Evolutionary conservation across 1,284 basidiomycete genomes (phyloP), one percentile per base, ranked within the genome.

Genomic region (Fistulina hepatica): DNA sequence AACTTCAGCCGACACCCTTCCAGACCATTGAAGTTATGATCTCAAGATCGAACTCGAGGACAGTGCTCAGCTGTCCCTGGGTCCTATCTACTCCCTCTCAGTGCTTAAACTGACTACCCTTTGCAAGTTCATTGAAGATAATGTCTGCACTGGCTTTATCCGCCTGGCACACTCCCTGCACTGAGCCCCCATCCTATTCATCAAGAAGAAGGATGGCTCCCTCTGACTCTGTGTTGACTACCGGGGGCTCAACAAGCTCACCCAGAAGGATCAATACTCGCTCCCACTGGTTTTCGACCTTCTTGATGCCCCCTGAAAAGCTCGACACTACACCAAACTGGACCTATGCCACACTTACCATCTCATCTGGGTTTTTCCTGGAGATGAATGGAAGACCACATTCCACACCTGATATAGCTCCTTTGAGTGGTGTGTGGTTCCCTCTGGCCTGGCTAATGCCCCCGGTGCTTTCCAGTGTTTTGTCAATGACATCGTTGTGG

Each of bases 171-270:
- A n/a, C n/a, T n/a, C n/a, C n/a, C n/a, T n/a, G n/a, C n/a, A n/a
- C n/a, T n/a, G n/a, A n/a, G n/a, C n/a, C n/a, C n/a, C n/a, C n/a
- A n/a, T n/a, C n/a, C n/a, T n/a, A n/a, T n/a, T n/a, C n/a, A n/a
- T n/a, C n/a, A n/a, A n/a, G n/a, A n/a, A n/a, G n/a, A n/a, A n/a
- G n/a, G 54, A 58, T 40, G 55, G 55, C 17, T 34, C 41, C 0
- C 42, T 59, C 0, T 46, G 56, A 1, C 46, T 60, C 0, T 58
- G 56, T 33, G 49, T 60, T 2, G 56, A 64, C 35, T 64, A 59
- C 40, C 39, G 54, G 0, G 46, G 44, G 6, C 44, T 62, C 13
- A 64, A 63, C n/a, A 21, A n/a, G n/a, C 44, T 45, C 21, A 40
- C 37, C 1, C 43, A 45, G 44, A 44, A 44, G 33, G 37, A 44